Conservation (phyloP, 1,284 basidiomycete species). For the Cryptococcus sp. region DNA sequence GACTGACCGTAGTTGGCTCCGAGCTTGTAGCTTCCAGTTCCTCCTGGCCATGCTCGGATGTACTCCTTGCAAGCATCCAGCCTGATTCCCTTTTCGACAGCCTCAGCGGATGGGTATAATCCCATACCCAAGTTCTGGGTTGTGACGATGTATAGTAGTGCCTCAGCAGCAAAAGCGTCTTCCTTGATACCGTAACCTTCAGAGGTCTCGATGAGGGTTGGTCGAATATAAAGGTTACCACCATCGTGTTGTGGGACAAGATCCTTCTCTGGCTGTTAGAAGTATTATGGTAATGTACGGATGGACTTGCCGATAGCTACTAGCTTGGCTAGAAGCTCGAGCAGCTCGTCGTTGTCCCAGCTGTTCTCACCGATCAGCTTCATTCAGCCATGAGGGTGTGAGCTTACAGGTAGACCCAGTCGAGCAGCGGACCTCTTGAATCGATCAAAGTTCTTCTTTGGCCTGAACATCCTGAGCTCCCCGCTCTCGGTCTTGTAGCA, state of each 20-base stretch:
- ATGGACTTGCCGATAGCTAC: conserved; percentile 32
- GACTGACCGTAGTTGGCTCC: conserved; percentile 44
- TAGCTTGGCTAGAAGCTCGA: conserved; percentile 39
- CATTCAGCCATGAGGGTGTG: not conserved
- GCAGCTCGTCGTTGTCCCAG: conserved; percentile 43
- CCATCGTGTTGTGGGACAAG: conserved; percentile 40
- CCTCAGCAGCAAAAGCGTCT: conserved; percentile 39
- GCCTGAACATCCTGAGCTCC: conserved; percentile 40
- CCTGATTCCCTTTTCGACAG: conserved; percentile 25
- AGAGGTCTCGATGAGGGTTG: conserved; percentile 43
- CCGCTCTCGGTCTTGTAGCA: conserved; percentile 44
- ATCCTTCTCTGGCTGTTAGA: conserved; percentile 13
- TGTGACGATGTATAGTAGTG: conserved; percentile 41
- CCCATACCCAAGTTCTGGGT: conserved; percentile 40
- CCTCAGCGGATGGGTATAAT: conserved; percentile 34
- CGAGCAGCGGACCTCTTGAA: conserved; percentile 42
- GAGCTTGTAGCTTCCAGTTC: conserved; percentile 43
- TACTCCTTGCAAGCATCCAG: conserved; percentile 41
- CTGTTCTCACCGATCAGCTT: conserved; percentile 21
- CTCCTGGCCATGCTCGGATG: conserved; percentile 46
- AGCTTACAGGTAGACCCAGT: conserved; percentile 40
- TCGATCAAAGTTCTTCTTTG: conserved; percentile 41
- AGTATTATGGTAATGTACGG: not conserved
- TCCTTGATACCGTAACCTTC: conserved; percentile 45
- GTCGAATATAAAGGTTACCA: conserved; percentile 43